These are phyloP conservation scores for Closterium sp. DNA, from an alignment of 139 green algal species.

Conservation along the genomic window DNA sequence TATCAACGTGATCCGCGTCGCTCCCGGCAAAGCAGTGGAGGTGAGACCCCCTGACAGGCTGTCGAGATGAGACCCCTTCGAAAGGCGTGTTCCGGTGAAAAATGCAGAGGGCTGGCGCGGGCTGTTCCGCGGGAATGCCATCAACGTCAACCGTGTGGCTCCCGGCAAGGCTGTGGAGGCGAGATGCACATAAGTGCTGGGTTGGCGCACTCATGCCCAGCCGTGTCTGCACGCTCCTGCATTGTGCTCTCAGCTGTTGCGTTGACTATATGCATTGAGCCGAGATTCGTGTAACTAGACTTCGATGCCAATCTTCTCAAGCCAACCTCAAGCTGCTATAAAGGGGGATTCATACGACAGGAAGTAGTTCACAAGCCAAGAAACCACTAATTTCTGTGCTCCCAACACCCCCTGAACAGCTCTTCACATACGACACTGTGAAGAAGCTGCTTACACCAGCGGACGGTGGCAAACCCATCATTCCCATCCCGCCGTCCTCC, in stretches of 20 bases:
- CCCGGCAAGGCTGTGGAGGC: slow-evolving; percentile 45
- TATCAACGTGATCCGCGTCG: slow-evolving; percentile 43
- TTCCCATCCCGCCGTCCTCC: slow-evolving; percentile 21
- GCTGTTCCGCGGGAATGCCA: slow-evolving; percentile 27
- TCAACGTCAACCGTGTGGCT: slow-evolving; percentile 41
- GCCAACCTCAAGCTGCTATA: too few species aligned
- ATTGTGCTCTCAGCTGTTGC: background rate
- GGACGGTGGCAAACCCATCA: background rate
- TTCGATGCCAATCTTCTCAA: background rate
- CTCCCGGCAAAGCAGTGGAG: slow-evolving; percentile 46
- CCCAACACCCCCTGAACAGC: background rate
- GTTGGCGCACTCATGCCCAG: too few species aligned
- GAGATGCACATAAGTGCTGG: background rate
- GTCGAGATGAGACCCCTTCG: too few species aligned
- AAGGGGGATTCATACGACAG: too few species aligned
- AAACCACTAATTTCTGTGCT: background rate
- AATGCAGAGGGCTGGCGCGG: slow-evolving; percentile 33
- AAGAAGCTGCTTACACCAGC: slow-evolving; percentile 29
- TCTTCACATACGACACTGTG: slow-evolving; percentile 35
- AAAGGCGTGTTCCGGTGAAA: slow-evolving; percentile 25
- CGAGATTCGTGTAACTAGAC: background rate
- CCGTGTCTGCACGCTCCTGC: too few species aligned
- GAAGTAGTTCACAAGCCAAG: background rate
- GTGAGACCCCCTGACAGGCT: too few species aligned
- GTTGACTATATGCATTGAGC: background rate